Evolutionary conservation across 495 filamentous ascomycete genomes (phyloP), one percentile per base, ranked within the genome.

Genomic region (Xylaria intraflava): DNA sequence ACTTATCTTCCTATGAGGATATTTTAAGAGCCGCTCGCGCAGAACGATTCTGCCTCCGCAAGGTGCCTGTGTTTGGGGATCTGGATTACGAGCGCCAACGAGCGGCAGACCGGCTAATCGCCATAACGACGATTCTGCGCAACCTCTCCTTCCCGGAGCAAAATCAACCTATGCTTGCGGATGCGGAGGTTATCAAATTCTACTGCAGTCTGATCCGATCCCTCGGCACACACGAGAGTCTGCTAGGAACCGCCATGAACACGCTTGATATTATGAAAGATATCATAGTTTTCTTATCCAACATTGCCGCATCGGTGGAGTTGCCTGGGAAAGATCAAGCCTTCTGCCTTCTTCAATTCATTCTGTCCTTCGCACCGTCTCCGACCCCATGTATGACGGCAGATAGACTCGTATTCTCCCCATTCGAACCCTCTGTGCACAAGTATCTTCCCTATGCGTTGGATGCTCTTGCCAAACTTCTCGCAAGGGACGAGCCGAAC

Each of bases 211-310:
- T 90, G 29, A 92, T 96, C 59, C 78, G 89, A 39, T 88, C 88
- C 58, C 76, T 98, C 26, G 92, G 93, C 33, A 96, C 92, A 3
- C 84, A 89, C n/a, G 85, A 88, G 58, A 85, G 88, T 78, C 77
- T 96, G 35, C 71, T 96, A 39, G 83, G 90, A 17, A 87, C 81
- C 6, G 75, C 91, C 57, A 71, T 74, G 54, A 93, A 95, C 69
- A 92, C 87, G 4, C 69, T 95, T 62, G 92, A 98, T 66, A 88
- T 98, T 60, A 94, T 95, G 87, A 98, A 98, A 68, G 93, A 98
- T 68, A 76, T 90, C 12, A 82, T 97, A 51, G 86, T 85, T 38
- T 86, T 90, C 49, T 74, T 98, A 33, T 93, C 90, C 52, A 96
- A 98, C 65, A 77, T 92, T 49, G 80, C 90, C 16, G 82, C 90